These are phyloP conservation scores for Malus hybrid DNA, from an alignment of 331 rosid genomes.

Conservation along the genomic window DNA sequence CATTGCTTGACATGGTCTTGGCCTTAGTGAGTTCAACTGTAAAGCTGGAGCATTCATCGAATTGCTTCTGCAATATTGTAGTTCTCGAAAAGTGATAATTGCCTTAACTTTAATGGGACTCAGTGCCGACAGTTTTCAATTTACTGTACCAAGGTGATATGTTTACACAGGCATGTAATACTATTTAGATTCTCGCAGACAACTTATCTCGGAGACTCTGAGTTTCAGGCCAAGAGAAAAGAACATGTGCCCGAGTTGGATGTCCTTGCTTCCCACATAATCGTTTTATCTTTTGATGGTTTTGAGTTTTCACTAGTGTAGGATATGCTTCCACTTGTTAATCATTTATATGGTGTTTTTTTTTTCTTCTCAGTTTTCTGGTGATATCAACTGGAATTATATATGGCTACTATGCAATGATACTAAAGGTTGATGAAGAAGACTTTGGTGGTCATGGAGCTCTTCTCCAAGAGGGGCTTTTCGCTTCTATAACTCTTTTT, in stretches of 20 bases:
- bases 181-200: neutral
- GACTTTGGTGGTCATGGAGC: constrained; percentile 98
- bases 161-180: neutral
- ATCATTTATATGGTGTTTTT: neutral
- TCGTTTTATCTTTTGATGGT: neutral
- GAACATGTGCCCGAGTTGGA: neutral
- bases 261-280: neutral
- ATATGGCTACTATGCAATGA: constrained; percentile 66
- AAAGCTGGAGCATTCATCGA: neutral
- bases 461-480: constrained; percentile 97
- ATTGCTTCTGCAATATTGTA: neutral
- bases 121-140: neutral
- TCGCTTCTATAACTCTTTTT: constrained; percentile 87
- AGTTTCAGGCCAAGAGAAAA: neutral
- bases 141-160: neutral
- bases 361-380: constrained; percentile 21
- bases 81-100: neutral
- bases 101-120: neutral
- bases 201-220: neutral
- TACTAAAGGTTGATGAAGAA: constrained; percentile 91
- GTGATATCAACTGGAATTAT: constrained; percentile 42
- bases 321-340: neutral
- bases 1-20: no score
- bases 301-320: neutral
- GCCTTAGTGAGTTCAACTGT: no score